A percentile compares a stretch with the other conserved stretches of the same genome.
phyloP scores from a whole-genome alignment of 768 basidiomycete genomes.

The Psilocybe tampanensis region DNA sequence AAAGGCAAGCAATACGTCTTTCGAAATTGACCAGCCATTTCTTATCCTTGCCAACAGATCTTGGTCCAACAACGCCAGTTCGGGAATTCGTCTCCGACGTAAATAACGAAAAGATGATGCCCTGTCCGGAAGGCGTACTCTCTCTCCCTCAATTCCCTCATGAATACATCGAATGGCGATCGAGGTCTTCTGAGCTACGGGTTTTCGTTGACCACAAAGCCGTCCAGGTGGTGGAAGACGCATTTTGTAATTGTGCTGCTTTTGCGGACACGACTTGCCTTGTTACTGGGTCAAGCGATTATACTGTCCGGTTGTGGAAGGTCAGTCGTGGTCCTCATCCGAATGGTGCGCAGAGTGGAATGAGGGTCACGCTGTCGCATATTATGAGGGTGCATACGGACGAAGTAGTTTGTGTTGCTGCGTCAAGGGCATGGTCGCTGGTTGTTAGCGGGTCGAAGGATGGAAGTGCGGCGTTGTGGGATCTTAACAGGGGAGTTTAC shows the following conservation, averaged over 20 bases:
- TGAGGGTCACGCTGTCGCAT: slow-evolving; percentile 51
- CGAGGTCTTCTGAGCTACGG: slow-evolving; percentile 56
- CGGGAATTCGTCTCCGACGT: slow-evolving; percentile 57
- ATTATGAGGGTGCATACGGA: slow-evolving; percentile 82
- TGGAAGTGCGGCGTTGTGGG: slow-evolving; percentile 88
- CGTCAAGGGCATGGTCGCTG: slow-evolving; percentile 82
- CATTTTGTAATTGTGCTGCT: slow-evolving; percentile 69
- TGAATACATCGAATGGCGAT: slow-evolving; percentile 73
- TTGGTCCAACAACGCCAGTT: slow-evolving; percentile 50
- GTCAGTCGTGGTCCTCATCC: slow-evolving; percentile 41
- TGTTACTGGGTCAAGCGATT: slow-evolving; percentile 80
- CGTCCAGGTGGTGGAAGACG: slow-evolving; percentile 77
- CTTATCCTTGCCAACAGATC: slow-evolving; percentile 35
- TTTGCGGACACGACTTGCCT: slow-evolving; percentile 77
- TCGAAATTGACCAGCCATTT: not conserved
- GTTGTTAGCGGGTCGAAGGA: slow-evolving; percentile 84
- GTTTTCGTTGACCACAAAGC: slow-evolving; percentile 68
- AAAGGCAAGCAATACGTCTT: slow-evolving; percentile 44
- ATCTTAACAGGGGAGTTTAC: slow-evolving; percentile 82
- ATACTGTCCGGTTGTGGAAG: slow-evolving; percentile 85
- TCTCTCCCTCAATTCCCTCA: slow-evolving; percentile 61
- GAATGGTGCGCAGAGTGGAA: slow-evolving; percentile 18
- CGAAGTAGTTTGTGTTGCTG: slow-evolving; percentile 65
- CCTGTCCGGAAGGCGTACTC: slow-evolving; percentile 61
- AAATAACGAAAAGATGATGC: slow-evolving; percentile 56